These are phyloP conservation scores for Paecilomyces sp. DNA, from an alignment of 2,329 filamentous ascomycete genomes.

Conservation along the genomic window DNA sequence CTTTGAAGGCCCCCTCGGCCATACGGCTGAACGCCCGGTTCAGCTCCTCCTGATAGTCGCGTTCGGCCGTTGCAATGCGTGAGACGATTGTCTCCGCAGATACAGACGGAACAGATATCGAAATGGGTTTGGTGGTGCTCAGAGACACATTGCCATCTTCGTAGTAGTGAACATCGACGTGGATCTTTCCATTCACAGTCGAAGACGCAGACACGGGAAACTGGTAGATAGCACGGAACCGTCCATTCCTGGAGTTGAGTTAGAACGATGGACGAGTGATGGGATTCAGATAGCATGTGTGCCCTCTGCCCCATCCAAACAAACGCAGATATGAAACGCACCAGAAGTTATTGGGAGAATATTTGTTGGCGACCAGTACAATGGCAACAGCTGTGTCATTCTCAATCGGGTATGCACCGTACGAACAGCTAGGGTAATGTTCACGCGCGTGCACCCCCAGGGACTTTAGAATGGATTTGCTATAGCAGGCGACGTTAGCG, in stretches of 20 bases:
- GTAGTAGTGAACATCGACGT: constrained; percentile 98
- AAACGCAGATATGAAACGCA: constrained; percentile 30
- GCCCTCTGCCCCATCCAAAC: not conserved
- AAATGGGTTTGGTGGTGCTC: constrained; percentile 74
- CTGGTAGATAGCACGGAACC: constrained; percentile 86
- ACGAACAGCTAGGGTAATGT: constrained; percentile 77
- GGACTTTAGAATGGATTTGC: constrained; percentile 76
- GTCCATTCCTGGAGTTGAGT: constrained; percentile 64
- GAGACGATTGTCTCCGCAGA: constrained; percentile 65
- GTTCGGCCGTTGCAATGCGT: constrained; percentile 73
- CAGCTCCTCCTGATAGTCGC: constrained; percentile 91
- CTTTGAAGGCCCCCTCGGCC: constrained; percentile 94
- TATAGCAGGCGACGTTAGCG: constrained; percentile 27
- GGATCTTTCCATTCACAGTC: constrained; percentile 69
- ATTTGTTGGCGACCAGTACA: constrained; percentile 88
- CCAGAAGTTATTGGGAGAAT: constrained; percentile 98
- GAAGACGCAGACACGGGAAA: constrained; percentile 58
- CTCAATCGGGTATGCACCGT: constrained; percentile 75
- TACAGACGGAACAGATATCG: constrained; percentile 53
- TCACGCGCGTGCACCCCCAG: constrained; percentile 71
- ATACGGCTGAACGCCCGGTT: constrained; percentile 83
- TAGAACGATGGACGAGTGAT: not conserved
- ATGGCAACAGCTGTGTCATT: constrained; percentile 70
- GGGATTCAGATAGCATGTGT: not conserved
- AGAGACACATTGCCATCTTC: constrained; percentile 97